phyloP scores from a whole-genome alignment of 805 yeast species.

The Barnettozyma siamensis region DNA sequence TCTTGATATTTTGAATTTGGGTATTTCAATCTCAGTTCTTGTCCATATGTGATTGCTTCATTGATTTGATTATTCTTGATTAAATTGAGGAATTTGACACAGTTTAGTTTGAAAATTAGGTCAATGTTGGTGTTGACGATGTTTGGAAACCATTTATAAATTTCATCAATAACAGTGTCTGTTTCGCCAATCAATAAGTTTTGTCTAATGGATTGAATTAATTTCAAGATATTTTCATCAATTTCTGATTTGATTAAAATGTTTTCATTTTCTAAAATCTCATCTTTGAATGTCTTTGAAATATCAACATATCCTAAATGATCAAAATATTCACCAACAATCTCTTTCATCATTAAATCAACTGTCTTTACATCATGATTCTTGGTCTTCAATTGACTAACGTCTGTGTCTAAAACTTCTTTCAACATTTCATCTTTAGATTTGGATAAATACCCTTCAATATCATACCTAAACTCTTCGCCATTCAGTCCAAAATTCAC shows the following conservation, averaged over 20 bases:
- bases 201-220: conserved; percentile 41
- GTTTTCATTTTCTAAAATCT: conserved; percentile 25
- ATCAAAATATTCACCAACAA: conserved; percentile 45
- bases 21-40: conserved; percentile 29
- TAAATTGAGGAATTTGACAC: conserved; percentile 38
- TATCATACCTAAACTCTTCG: conserved; percentile 53
- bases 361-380: conserved; percentile 13
- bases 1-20: conserved; percentile 27
- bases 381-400: not conserved
- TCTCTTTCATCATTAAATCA: conserved; percentile 26
- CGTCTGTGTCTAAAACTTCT: conserved; percentile 19
- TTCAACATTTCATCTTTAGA: conserved; percentile 35
- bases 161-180: conserved; percentile 23
- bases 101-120: conserved; percentile 36
- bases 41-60: conserved; percentile 36
- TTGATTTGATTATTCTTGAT: conserved; percentile 27
- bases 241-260: conserved; percentile 11
- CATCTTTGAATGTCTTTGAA: conserved; percentile 45
- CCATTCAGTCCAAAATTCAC: conserved; percentile 43
- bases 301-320: conserved; percentile 54
- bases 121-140: conserved; percentile 24
- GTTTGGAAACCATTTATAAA: conserved; percentile 30
- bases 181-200: conserved; percentile 37
- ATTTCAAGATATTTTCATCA: conserved; percentile 31
- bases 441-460: conserved; percentile 43